Evolutionary conservation across 768 basidiomycete genomes (phyloP), one percentile per base, ranked within the genome.

Genomic region (Gloeophyllum trabeum): DNA sequence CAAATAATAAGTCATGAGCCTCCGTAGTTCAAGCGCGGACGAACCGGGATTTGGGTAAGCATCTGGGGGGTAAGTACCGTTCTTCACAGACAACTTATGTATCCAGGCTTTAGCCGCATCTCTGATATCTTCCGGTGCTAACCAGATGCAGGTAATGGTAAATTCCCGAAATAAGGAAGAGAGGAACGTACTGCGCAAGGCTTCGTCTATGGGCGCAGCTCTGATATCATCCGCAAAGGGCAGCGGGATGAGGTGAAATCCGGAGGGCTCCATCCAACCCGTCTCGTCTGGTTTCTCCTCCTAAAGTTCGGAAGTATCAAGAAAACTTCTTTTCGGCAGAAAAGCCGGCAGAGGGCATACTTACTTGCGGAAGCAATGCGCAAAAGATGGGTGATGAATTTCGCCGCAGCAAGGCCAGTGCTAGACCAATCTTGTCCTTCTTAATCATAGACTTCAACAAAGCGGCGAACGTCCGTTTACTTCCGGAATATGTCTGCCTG

Each of bases 221-320:
- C 96, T 78, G 39, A 98, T 83, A 52, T 99, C 96, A 55, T 99
- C 96, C 3, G 87, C 84, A 56, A 86, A 99, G 1, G 94, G 93
- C n/a, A 97, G 58, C 13, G 84, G 83, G 44, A 97, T 82, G 40
- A 98, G 67, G 59, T 98, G 92, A 53, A 98, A 85, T 4, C 96
- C 96, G 1, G 87, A 78, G 24, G 96, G 89, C 32, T 85, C 80
- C 40, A 75, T 78, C 68, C 78, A 84, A 5, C 86, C 88, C 6
- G 70, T 72, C 24, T 79, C 76, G 51, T 82, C 79, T 24, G 63
- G 49, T 37, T 71, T 73, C 57, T 96, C 90, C 44, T 72, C 79
- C 80, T 92, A 48, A 13, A 24, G 5, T 42, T 30, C 21, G 26
- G 26, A 32, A 42, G 16, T 38, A 43, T 48, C 43, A 43, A 22